Evolutionary conservation across 2,329 filamentous ascomycete genomes (phyloP), one percentile per base, ranked within the genome.

Genomic region (Furcasterigmium furcatum): DNA sequence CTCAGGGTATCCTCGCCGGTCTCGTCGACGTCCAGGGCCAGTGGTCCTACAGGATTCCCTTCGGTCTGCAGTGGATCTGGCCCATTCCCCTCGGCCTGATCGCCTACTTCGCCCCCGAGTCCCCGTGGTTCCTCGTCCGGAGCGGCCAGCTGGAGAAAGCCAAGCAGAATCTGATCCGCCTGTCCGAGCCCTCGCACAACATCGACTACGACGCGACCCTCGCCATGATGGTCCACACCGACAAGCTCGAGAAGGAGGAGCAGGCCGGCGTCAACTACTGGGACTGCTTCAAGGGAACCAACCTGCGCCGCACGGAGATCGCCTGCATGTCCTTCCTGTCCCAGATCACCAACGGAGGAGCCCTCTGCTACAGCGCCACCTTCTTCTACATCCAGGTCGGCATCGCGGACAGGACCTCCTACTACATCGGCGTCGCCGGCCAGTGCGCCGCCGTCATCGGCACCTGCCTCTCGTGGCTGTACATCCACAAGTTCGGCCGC

Each of bases 331-430:
- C 60, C 14, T 70, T 70, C 54, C 46, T 68, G 30, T 66, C 62
- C 2, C 72, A 75, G 49, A 68, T 70, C 51, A 65, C 65, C 5
- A 61, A 66, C 45, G 66, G 71, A 13, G 63, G 63, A 32, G 62
- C 65, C 13, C 58, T 70, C 21, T 66, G 65, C 54, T 71, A 72
- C 50, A 65, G 57, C 9, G 65, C 66, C 10, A 67, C 67, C 21
- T 74, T 71, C 61, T 75, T 75, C 58, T 73, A 72, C 59, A 62
- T 69, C 38, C 68, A 72, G 51, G 64, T 73, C 58, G 72, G 73
- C 40, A 64, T 74, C 41, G 47, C 58, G 25, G 47, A 61, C 24
- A 51, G 57, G 5, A 57, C 63, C 4, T 62, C 69, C 1, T 74
- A 71, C 50, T 64, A 60, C 34, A 65, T 76, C 47, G 59, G 62